Evolutionary conservation across 163 green algal genomes (phyloP).

Genomic region (Scenedesmus sp.): DNA sequence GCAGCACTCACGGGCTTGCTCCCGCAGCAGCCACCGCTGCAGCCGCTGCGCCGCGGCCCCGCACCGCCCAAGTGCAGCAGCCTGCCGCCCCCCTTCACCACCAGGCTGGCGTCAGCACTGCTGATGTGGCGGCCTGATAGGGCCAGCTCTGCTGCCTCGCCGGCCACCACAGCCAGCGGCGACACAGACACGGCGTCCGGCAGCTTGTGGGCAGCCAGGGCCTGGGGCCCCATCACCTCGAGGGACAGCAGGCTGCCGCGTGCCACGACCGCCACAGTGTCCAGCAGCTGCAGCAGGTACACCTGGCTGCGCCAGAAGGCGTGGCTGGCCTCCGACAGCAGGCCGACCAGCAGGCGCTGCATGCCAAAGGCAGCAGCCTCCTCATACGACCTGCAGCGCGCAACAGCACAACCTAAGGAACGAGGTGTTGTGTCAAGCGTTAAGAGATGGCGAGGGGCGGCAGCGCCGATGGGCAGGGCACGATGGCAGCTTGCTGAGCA

Average conservation of each 20-base stretch:
- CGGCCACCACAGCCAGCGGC: conserved; percentile 23
- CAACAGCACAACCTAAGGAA: background rate
- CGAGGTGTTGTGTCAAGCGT: background rate
- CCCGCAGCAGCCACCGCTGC: background rate
- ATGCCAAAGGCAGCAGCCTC: conserved; percentile 48
- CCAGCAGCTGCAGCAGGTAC: conserved; percentile 77
- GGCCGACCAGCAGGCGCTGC: conserved; percentile 60
- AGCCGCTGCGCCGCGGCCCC: background rate
- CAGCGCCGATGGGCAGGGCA: no score
- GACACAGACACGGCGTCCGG: conserved; percentile 5
- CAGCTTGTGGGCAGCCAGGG: conserved; percentile 16
- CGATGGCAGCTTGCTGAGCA: no score
- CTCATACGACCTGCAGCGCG: conserved; percentile 36
- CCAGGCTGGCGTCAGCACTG: background rate
- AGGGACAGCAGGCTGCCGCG: conserved; percentile 54
- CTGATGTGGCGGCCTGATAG: conserved; percentile 28
- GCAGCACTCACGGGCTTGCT: conserved; percentile 12
- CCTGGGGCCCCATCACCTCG: background rate
- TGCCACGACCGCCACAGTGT: conserved; percentile 65
- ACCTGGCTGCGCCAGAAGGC: conserved; percentile 70
- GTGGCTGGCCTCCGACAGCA: conserved; percentile 51
- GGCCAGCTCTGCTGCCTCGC: background rate
- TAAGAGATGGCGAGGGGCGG: no score
- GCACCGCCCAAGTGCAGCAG: background rate
- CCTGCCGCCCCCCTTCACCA: background rate